Base-by-base conservation (phyloP, 495 filamentous ascomycete genomes). In the Evernia prunastri region DNA sequence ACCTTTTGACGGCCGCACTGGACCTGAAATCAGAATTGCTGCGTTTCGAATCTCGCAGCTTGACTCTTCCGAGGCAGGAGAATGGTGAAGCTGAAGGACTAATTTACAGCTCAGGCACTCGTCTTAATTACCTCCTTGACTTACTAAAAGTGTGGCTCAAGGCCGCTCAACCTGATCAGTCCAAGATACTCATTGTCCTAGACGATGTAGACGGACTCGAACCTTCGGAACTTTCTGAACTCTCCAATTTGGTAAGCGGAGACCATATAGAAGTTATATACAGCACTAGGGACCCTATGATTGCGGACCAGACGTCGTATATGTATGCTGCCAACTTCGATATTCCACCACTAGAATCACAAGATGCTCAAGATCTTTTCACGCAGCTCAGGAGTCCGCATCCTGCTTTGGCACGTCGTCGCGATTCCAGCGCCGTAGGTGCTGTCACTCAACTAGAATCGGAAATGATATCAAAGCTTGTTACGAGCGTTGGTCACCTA, bases 241-340 rank as follows among this genome's bases (percentile, higher is more conserved):
- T 60, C 33, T 42, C 58, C 13, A 20, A 36, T 9, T 1, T 60
- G 18, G 35, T 60, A 9, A 47, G 27, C 15, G 45, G 18, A n/a
- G 58, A 60, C 15, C 40, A 47, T 29, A 31, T 60, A 27, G 58
- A 60, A 33, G 27, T 60, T 27, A 49, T 60, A 60, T 60, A 60
- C 20, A 47, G 23, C 58, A 47, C 58, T 11, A 47, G 58, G 3
- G 58, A 60, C 33, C 58, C 57, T 12, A 42, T 42, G 36, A 40
- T 59, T 9, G 40, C 58, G 5, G 58, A 60, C 40, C 37, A 27
- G 3, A 31, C 40, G 10, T 47, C 40, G 25, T 25, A 45, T 12
- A 60, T 60, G 40, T 43, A 35, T 9, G 58, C 40, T 20, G 40
- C 25, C 27, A 60, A 60, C 25, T 60, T 60, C 23, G 39, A 47